phyloP scores from a whole-genome alignment of 176 grass and related monocot genomes.

The Paspalum vaginatum region DNA sequence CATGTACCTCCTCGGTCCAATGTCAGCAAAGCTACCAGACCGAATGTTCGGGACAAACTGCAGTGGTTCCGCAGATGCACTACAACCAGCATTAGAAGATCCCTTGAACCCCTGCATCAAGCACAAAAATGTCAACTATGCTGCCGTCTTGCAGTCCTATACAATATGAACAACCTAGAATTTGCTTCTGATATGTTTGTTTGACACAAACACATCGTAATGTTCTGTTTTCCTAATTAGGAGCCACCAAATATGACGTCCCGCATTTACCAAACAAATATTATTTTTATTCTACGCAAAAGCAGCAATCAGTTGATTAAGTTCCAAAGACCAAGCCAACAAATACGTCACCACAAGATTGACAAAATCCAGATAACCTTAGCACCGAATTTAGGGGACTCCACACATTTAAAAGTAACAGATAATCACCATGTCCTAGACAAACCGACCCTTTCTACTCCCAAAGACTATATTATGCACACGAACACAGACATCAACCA shows the following conservation, averaged over 20 bases:
- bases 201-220: not conserved
- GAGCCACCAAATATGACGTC: not conserved
- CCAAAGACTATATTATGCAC: not conserved
- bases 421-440: not conserved
- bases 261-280: not conserved
- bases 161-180: not conserved
- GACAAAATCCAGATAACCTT: not conserved
- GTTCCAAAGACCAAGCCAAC: not conserved
- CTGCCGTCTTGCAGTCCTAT: not conserved
- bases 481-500: not conserved
- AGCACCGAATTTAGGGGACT: not conserved
- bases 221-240: not conserved
- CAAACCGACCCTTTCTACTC: not conserved
- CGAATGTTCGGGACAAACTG: slow-evolving; percentile 66
- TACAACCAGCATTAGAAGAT: slow-evolving; percentile 7
- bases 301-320: not conserved
- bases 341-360: not conserved
- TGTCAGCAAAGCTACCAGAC: slow-evolving; percentile 86
- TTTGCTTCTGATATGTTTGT: not conserved
- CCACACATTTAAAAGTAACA: not conserved
- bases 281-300: not conserved
- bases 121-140: slow-evolving; percentile 27
- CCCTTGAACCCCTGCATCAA: slow-evolving; percentile 56
- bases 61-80: slow-evolving; percentile 26
- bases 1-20: slow-evolving; percentile 79